A percentile compares a stretch with the other conserved stretches of the same genome.
These are phyloP conservation scores for Styphnolobium japonicum DNA, from an alignment of 306 rosid species.

Conservation along the genomic window DNA sequence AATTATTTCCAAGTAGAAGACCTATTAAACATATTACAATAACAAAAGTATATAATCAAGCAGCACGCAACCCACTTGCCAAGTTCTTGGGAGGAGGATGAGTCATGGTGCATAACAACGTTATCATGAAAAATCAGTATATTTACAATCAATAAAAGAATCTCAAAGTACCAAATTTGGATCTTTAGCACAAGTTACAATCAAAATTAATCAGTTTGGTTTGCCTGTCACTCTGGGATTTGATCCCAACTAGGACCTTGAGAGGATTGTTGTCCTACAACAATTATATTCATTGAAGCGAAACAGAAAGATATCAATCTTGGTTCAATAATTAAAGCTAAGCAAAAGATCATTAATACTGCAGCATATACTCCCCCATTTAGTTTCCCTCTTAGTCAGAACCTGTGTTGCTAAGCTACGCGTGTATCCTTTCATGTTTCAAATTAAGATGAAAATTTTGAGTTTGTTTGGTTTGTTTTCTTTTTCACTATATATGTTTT, in stretches of 20 bases:
- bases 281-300: background rate
- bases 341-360: background rate
- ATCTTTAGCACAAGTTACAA: background rate
- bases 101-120: background rate
- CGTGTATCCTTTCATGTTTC: no score
- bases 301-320: background rate
- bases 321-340: background rate
- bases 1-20: background rate
- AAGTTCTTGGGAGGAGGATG: constrained; percentile 11
- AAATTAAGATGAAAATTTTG: no score
- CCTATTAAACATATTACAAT: background rate
- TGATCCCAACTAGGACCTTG: background rate
- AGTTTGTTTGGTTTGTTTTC: no score
- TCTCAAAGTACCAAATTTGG: background rate
- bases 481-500: no score
- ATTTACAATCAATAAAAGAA: background rate
- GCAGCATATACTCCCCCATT: background rate
- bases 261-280: background rate
- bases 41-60: background rate
- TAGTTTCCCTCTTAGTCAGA: no score
- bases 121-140: background rate
- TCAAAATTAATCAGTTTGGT: background rate
- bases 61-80: background rate
- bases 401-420: no score
- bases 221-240: background rate